Percentiles rank a stretch among this genome's conserved stretches.
Evolutionary conservation across 2,329 filamentous ascomycete species (phyloP).

Genomic region (Talaromyces amestolkiae): DNA sequence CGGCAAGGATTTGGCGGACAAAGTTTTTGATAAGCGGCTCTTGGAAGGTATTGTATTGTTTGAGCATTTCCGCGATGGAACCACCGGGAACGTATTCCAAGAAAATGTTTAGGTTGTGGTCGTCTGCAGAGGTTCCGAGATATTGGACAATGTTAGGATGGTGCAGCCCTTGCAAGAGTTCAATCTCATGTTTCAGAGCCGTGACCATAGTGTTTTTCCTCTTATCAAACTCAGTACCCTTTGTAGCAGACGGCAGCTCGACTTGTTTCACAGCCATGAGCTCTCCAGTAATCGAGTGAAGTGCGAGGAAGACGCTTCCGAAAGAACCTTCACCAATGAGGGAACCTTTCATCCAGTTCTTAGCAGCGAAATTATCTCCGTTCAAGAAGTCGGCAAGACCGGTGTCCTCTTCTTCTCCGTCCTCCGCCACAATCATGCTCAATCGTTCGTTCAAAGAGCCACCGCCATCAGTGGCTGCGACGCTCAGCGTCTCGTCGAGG

Average conservation of each 20-base stretch:
- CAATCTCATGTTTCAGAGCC: conserved; percentile 93
- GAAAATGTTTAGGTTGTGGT: conserved; percentile 97
- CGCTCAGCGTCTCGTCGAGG: conserved; percentile 77
- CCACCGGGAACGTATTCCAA: conserved; percentile 97
- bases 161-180: conserved; percentile 85
- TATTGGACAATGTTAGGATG: conserved; percentile 99
- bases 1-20: conserved; percentile 89
- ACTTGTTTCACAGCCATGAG: conserved; percentile 98
- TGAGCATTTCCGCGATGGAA: conserved; percentile 96
- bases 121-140: conserved; percentile 87
- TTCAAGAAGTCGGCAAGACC: conserved; percentile 86
- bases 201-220: conserved; percentile 98
- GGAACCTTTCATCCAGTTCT: conserved; percentile 99
- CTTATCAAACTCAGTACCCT: conserved; percentile 74
- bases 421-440: conserved; percentile 79
- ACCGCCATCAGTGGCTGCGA: conserved; percentile 56
- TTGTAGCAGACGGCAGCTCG: conserved; percentile 77
- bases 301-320: conserved; percentile 88
- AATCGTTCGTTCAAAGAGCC: conserved; percentile 80
- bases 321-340: conserved; percentile 97
- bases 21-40: conserved; percentile 95
- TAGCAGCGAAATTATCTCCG: conserved; percentile 90
- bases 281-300: conserved; percentile 94
- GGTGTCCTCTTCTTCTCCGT: conserved; percentile 87
- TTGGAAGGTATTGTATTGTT: conserved; percentile 92